These are phyloP conservation scores for Batkoa obscura DNA, from an alignment of 371 early-diverging fungal genomes.

Conservation along the genomic window DNA sequence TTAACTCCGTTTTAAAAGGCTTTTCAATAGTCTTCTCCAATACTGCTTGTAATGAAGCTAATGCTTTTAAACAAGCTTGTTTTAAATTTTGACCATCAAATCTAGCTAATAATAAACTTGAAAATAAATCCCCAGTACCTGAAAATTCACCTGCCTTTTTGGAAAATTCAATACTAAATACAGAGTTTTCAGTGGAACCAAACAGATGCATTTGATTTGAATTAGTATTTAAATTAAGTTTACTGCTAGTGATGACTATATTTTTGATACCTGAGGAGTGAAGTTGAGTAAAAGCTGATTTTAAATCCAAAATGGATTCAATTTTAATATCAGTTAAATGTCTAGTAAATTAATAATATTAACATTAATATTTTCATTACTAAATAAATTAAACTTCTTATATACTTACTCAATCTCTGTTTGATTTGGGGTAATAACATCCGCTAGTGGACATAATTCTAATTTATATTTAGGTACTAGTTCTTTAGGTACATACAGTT, in stretches of 20 bases:
- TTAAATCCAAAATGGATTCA: conserved; percentile 22
- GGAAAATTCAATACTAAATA: conserved; percentile 51
- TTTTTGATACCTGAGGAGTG: conserved; percentile 42
- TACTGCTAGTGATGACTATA: conserved; percentile 54
- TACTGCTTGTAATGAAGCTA: too few species aligned
- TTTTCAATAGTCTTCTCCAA: too few species aligned
- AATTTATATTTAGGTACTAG: conserved; percentile 58
- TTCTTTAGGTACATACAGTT: conserved; percentile 63
- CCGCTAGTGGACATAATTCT: conserved; percentile 36
- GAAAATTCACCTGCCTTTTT: conserved; percentile 59
- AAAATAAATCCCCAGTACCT: conserved; percentile 84
- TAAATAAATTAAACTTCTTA: background rate
- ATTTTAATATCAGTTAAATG: conserved; percentile 39
- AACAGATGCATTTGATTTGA: too few species aligned
- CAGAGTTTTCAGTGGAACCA: conserved; percentile 9
- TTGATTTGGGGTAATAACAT: conserved; percentile 75
- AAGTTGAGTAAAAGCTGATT: conserved; percentile 29
- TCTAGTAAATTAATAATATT: conserved; percentile 11
- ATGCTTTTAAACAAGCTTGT: too few species aligned
- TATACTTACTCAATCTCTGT: conserved; percentile 65
- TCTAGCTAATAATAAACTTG: conserved; percentile 50
- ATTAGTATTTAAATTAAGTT: too few species aligned
- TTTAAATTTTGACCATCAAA: too few species aligned
- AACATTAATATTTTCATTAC: background rate
- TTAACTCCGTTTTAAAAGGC: too few species aligned